A percentile compares a stretch with the other conserved stretches of the same genome.
Conservation (phyloP, 2,329 filamentous ascomycete species). For the Alternaria alternata region DNA sequence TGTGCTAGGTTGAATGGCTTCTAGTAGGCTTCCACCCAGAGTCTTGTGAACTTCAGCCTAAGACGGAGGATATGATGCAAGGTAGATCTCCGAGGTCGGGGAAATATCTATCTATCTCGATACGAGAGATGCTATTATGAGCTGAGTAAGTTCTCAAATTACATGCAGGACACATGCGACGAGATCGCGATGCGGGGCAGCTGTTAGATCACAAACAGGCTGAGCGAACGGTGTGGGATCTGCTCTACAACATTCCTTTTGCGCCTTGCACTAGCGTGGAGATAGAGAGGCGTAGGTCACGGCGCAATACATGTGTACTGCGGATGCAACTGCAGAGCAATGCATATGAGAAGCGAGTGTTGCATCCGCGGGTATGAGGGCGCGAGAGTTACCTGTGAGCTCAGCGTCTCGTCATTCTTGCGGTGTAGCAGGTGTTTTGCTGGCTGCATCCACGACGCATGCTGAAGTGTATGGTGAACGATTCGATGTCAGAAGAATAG, state of each 20-base stretch:
- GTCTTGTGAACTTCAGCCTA: neutral
- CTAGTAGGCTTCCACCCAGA: neutral
- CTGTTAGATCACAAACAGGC: neutral
- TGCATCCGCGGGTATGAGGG: neutral
- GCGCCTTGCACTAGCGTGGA: conserved; percentile 3
- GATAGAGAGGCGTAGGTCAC: neutral
- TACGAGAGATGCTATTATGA: neutral
- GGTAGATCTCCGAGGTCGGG: neutral
- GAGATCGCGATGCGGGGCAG: conserved; percentile 2
- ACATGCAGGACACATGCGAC: neutral
- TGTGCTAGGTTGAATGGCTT: neutral
- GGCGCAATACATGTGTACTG: neutral
- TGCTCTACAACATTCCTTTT: conserved; percentile 3
- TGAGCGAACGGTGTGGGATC: conserved; percentile 1
- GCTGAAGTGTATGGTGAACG: neutral
- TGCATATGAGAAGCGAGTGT: neutral
- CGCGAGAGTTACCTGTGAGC: neutral
- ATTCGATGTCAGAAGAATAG: conserved; percentile 1
- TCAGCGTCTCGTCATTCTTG: conserved; percentile 3
- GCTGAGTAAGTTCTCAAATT: neutral
- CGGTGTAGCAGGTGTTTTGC: neutral
- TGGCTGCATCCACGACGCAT: conserved; percentile 1
- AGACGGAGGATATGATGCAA: neutral
- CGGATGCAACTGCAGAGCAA: neutral
- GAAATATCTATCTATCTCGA: neutral